phyloP scores from a whole-genome alignment of 495 filamentous ascomycete species.

The Xanthoparmelia taractica region DNA sequence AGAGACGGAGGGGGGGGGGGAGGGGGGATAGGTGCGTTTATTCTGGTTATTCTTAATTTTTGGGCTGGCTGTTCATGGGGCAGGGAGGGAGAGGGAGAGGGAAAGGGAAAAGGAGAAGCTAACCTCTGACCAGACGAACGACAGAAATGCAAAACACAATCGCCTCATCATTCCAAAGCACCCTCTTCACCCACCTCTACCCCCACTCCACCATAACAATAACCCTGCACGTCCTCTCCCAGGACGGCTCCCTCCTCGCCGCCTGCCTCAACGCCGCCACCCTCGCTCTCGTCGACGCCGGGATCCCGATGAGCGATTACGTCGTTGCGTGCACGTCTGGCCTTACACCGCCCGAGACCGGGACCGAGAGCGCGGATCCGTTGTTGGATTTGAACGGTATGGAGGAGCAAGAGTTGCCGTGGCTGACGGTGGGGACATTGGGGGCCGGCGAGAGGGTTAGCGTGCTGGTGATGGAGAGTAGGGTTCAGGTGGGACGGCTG shows the following conservation, averaged over 20 bases:
- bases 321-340: slow-evolving; percentile 82
- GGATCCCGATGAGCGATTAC: slow-evolving; percentile 88
- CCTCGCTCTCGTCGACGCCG: slow-evolving; percentile 86
- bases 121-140: slow-evolving; percentile 52
- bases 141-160: slow-evolving; percentile 74
- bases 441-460: slow-evolving; percentile 65
- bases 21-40: slow-evolving; percentile 62
- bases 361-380: slow-evolving; percentile 69
- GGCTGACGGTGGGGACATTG: slow-evolving; percentile 74
- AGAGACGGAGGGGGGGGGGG: slow-evolving; percentile 49
- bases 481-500: slow-evolving; percentile 63
- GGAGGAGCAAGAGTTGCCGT: slow-evolving; percentile 87
- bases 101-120: neutral
- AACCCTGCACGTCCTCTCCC: slow-evolving; percentile 75
- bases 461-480: slow-evolving; percentile 76
- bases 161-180: slow-evolving; percentile 60
- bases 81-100: too few species aligned
- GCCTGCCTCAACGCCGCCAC: slow-evolving; percentile 87
- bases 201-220: slow-evolving; percentile 80
- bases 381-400: slow-evolving; percentile 76
- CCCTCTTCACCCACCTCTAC: slow-evolving; percentile 78
- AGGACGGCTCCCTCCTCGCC: slow-evolving; percentile 86
- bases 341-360: slow-evolving; percentile 54
- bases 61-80: neutral
- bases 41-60: slow-evolving; percentile 7